Evolutionary conservation across 1,284 basidiomycete species (phyloP).

Genomic region (Trametes polyzona): DNA sequence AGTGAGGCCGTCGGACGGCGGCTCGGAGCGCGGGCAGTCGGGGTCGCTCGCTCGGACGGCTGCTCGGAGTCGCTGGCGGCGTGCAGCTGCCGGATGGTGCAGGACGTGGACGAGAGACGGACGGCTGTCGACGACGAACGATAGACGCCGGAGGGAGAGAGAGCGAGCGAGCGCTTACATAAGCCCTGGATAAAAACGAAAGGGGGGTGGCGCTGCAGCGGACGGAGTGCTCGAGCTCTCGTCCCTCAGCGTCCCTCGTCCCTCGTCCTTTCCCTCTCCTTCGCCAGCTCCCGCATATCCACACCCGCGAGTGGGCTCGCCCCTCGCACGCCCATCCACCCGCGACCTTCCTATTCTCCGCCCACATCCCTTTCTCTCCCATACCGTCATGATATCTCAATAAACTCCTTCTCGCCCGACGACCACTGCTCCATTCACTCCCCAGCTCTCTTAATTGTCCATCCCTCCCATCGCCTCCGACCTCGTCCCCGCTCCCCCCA

Average conservation of each 20-base stretch:
- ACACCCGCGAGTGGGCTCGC: slow-evolving; percentile 37
- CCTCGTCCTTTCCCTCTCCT: slow-evolving; percentile 3
- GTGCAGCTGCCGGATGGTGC: background rate
- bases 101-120: background rate
- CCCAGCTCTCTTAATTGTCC: slow-evolving; percentile 19
- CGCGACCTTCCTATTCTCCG: slow-evolving; percentile 18
- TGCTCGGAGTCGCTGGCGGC: background rate
- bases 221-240: slow-evolving; percentile 14
- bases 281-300: slow-evolving; percentile 22
- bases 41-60: too few species aligned
- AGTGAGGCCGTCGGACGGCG: background rate
- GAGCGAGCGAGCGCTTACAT: slow-evolving; percentile 19
- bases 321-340: slow-evolving; percentile 34
- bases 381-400: slow-evolving; percentile 41
- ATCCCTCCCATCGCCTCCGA: slow-evolving; percentile 23
- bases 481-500: slow-evolving; percentile 14
- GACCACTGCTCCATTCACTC: slow-evolving; percentile 23
- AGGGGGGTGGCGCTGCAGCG: slow-evolving; percentile 24
- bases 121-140: slow-evolving; percentile 1
- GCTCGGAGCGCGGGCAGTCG: background rate
- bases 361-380: slow-evolving; percentile 24
- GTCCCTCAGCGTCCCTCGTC: slow-evolving; percentile 12
- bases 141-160: slow-evolving; percentile 11
- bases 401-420: slow-evolving; percentile 32
- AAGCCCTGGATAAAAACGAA: slow-evolving; percentile 27